A percentile compares a stretch with the other conserved stretches of the same genome.
Evolutionary conservation across 345 rosid genomes (phyloP).

Genomic region (Salix purpurea): DNA sequence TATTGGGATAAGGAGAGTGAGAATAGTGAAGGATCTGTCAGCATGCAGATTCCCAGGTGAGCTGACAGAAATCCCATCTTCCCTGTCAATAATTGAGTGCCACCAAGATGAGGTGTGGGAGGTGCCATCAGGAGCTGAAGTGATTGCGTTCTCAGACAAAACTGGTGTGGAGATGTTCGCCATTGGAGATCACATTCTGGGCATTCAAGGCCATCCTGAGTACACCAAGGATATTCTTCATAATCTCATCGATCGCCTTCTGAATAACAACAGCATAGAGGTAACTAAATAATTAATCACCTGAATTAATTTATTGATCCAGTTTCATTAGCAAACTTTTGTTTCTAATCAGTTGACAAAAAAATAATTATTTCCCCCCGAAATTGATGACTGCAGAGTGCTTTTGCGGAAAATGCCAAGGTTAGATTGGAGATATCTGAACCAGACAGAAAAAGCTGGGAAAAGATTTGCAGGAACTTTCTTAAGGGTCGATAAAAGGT

Average conservation of each 20-base stretch:
- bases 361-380: too few relatives aligned
- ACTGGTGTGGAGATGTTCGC: slow-evolving; percentile 73
- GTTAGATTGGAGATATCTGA: slow-evolving; percentile 41
- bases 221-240: slow-evolving; percentile 73
- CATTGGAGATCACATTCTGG: slow-evolving; percentile 57
- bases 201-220: slow-evolving; percentile 96
- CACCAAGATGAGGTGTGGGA: slow-evolving; percentile 89
- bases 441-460: slow-evolving; percentile 55
- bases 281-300: slow-evolving; percentile 18
- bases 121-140: slow-evolving; percentile 58
- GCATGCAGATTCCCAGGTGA: slow-evolving; percentile 30
- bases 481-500: slow-evolving; percentile 29
- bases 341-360: not conserved
- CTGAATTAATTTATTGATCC: too few relatives aligned
- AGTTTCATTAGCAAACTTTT: too few relatives aligned
- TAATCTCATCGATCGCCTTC: slow-evolving; percentile 74
- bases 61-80: slow-evolving; percentile 35
- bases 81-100: slow-evolving; percentile 58
- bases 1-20: slow-evolving; percentile 59
- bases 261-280: slow-evolving; percentile 43
- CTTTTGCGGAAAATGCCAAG: slow-evolving; percentile 45
- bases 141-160: slow-evolving; percentile 70
- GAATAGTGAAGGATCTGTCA: slow-evolving; percentile 45
- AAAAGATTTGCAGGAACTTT: slow-evolving; percentile 56
- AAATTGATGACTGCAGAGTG: slow-evolving; percentile 29